Conservation (phyloP, 768 basidiomycete genomes). For the Hypholoma fasciculare region DNA sequence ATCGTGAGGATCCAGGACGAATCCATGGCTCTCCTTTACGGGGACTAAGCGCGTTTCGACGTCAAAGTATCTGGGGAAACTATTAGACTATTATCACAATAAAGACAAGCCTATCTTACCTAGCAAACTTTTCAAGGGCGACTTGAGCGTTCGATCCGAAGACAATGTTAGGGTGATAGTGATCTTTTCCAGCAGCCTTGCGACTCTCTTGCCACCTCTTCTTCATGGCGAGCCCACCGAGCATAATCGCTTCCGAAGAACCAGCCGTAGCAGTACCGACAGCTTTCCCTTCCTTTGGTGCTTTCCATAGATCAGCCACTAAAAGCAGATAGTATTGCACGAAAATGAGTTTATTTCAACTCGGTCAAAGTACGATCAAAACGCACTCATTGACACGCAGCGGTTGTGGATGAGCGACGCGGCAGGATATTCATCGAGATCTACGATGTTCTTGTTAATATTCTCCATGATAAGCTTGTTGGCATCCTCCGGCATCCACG, state of each 20-base stretch:
- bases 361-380: not conserved
- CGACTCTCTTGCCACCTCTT: conserved; percentile 64
- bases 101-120: conserved; percentile 24
- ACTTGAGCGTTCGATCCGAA: conserved; percentile 66
- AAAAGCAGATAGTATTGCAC: not conserved
- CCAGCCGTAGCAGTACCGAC: conserved; percentile 68
- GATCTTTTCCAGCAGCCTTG: conserved; percentile 57
- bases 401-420: conserved; percentile 53
- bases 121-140: conserved; percentile 64
- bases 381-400: conserved; percentile 53
- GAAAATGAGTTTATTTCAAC: not conserved
- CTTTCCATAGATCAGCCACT: conserved; percentile 66
- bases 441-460: conserved; percentile 63
- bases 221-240: conserved; percentile 71
- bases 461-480: conserved; percentile 62
- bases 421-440: conserved; percentile 68
- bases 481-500: conserved; percentile 58
- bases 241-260: conserved; percentile 68
- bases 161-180: conserved; percentile 56
- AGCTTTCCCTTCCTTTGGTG: conserved; percentile 52
- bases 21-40: conserved; percentile 42
- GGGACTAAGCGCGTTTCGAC: conserved; percentile 58
- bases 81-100: not conserved
- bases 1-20: conserved; percentile 56
- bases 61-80: conserved; percentile 50